Conservation (phyloP, 345 rosid species). For the Citropsis articulata region DNA sequence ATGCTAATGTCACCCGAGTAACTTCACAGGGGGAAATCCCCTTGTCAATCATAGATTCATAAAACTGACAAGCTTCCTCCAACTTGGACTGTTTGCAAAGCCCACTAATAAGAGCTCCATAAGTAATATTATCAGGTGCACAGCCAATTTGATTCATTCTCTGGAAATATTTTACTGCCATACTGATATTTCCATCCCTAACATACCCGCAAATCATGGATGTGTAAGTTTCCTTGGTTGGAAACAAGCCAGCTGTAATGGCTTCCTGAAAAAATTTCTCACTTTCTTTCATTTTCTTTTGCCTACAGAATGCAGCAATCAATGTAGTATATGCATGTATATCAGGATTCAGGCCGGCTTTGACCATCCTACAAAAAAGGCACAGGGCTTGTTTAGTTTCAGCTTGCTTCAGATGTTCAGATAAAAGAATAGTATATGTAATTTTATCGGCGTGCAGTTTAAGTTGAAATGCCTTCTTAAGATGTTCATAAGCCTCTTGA, state of each 20-base stretch:
- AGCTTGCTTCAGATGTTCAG: slow-evolving; percentile 60
- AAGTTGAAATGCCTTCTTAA: slow-evolving; percentile 38
- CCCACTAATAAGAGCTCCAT: slow-evolving; percentile 81
- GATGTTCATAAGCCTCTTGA: slow-evolving; percentile 58
- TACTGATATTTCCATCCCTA: slow-evolving; percentile 46
- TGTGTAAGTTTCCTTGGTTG: slow-evolving; percentile 86
- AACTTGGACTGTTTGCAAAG: slow-evolving; percentile 80
- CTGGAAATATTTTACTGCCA: slow-evolving; percentile 49
- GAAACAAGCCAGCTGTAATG: slow-evolving; percentile 51
- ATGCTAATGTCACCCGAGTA: slow-evolving; percentile 72
- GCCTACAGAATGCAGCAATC: slow-evolving; percentile 72
- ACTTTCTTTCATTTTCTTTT: slow-evolving; percentile 61
- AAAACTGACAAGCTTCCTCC: slow-evolving; percentile 61
- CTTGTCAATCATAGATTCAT: slow-evolving; percentile 69
- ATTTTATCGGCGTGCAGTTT: slow-evolving; percentile 72
- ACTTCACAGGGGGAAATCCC: slow-evolving; percentile 80
- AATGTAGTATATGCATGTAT: slow-evolving; percentile 57
- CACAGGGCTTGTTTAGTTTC: slow-evolving; percentile 52
- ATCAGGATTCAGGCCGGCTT: slow-evolving; percentile 62
- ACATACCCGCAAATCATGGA: slow-evolving; percentile 79
- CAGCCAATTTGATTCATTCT: slow-evolving; percentile 63
- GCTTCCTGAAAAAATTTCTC: slow-evolving; percentile 56
- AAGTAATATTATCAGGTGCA: slow-evolving; percentile 65
- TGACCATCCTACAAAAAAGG: slow-evolving; percentile 56
- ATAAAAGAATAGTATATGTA: slow-evolving; percentile 81